phyloP scores from a whole-genome alignment of 2,329 filamentous ascomycete genomes.

The Leptographium lundbergii region DNA sequence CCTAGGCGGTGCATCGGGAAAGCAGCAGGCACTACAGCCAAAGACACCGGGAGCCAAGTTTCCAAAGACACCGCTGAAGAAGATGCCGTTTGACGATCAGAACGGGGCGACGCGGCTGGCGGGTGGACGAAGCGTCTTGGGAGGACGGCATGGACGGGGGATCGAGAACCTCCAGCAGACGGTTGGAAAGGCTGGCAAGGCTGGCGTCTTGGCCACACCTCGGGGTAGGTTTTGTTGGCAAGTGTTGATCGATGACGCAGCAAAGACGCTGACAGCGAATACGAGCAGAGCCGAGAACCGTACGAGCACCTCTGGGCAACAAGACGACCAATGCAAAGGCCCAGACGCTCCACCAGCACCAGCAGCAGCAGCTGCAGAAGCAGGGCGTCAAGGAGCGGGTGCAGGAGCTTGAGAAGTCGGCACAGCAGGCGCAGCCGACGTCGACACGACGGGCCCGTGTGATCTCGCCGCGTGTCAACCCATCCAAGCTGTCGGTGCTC shows the following conservation, averaged over 20 bases:
- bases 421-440: slow-evolving; percentile 29
- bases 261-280: neutral
- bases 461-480: slow-evolving; percentile 36
- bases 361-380: slow-evolving; percentile 33
- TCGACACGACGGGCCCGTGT: slow-evolving; percentile 46
- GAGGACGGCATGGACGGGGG: slow-evolving; percentile 36
- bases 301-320: slow-evolving; percentile 70
- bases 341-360: slow-evolving; percentile 29
- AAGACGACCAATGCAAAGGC: slow-evolving; percentile 92
- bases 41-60: slow-evolving; percentile 69
- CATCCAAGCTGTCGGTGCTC: slow-evolving; percentile 51
- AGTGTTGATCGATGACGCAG: neutral
- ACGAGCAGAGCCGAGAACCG: slow-evolving; percentile 42
- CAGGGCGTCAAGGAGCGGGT: slow-evolving; percentile 41
- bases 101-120: slow-evolving; percentile 44
- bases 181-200: slow-evolving; percentile 35
- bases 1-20: slow-evolving; percentile 50
- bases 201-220: slow-evolving; percentile 60
- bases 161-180: slow-evolving; percentile 40
- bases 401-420: slow-evolving; percentile 50
- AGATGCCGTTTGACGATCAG: slow-evolving; percentile 69
- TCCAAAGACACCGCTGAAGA: slow-evolving; percentile 75
- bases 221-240: slow-evolving; percentile 46
- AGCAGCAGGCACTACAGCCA: slow-evolving; percentile 55
- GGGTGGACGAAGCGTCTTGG: slow-evolving; percentile 45